Evolutionary conservation across 139 green algal genomes (phyloP).

Genomic region (Eudorina sp.): DNA sequence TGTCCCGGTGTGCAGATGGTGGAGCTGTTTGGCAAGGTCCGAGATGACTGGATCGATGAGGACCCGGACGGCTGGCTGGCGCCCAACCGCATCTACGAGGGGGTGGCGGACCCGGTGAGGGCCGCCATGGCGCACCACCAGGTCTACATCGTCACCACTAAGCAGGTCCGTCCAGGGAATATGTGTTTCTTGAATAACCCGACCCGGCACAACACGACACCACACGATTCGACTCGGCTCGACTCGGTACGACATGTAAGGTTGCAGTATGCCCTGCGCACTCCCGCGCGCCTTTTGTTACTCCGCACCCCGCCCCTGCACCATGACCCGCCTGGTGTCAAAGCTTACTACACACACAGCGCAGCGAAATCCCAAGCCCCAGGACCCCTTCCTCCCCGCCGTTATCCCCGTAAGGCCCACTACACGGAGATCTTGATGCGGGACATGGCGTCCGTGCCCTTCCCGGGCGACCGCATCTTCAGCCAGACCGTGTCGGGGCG

Average conservation of each 20-base stretch:
- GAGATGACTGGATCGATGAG: conserved; percentile 94
- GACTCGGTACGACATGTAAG: no score
- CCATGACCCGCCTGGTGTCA: no score
- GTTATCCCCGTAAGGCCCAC: conserved; percentile 70
- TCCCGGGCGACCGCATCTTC: conserved; percentile 90
- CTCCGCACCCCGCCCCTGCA: no score
- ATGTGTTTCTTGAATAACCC: no score
- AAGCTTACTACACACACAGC: no score
- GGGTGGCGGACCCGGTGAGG: conserved; percentile 80
- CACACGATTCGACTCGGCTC: no score
- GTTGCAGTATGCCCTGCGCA: no score
- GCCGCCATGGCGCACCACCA: conserved; percentile 69
- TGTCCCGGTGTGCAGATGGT: conserved; percentile 77
- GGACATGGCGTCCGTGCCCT: conserved; percentile 85
- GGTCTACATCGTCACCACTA: conserved; percentile 99
- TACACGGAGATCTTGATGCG: conserved; percentile 90
- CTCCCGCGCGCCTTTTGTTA: no score
- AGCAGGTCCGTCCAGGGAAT: conserved; percentile 79
- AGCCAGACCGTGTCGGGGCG: conserved; percentile 65
- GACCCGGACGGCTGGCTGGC: conserved; percentile 94
- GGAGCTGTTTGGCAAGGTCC: conserved; percentile 89
- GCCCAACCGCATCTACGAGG: conserved; percentile 94
- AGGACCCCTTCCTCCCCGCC: no score
- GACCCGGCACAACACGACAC: no score
- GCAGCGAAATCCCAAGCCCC: no score